phyloP scores from a whole-genome alignment of 805 yeast species.

The Grigorovia yakushimaensis region DNA sequence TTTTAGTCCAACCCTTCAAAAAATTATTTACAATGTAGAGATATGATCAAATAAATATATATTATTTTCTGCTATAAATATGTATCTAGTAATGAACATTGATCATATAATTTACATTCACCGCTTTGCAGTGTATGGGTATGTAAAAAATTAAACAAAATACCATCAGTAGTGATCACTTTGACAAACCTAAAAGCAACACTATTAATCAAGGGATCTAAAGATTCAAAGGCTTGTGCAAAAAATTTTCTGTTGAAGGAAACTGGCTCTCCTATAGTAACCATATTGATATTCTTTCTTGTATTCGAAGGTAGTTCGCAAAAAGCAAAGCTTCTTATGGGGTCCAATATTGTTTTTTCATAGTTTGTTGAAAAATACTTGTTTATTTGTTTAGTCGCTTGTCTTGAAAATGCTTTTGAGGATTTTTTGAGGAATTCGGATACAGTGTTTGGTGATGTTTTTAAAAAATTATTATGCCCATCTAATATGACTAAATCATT shows the following conservation, averaged over 20 bases:
- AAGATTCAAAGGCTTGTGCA: neutral
- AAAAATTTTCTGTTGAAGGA: neutral
- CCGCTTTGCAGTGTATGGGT: conserved; percentile 79
- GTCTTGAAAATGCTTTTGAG: conserved; percentile 62
- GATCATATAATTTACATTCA: conserved; percentile 70
- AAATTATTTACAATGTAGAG: no score
- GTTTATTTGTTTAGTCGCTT: conserved; percentile 80
- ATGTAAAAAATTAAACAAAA: conserved; percentile 65
- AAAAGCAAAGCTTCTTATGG: conserved; percentile 82
- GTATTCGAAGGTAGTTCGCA: conserved; percentile 51
- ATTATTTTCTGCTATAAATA: neutral
- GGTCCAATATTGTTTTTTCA: conserved; percentile 72
- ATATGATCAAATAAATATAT: no score
- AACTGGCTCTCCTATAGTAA: neutral
- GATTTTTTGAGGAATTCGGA: conserved; percentile 44
- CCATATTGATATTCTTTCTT: conserved; percentile 22
- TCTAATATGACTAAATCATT: conserved; percentile 2
- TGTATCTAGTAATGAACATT: conserved; percentile 26
- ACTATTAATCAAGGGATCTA: neutral
- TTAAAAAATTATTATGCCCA: no score
- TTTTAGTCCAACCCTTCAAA: no score
- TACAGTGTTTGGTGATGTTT: neutral
- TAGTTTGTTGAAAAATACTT: conserved; percentile 65
- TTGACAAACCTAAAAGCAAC: neutral
- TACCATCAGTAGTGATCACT: conserved; percentile 37